phyloP scores from a whole-genome alignment of 495 filamentous ascomycete genomes.

The Talaromyces borbonicus region DNA sequence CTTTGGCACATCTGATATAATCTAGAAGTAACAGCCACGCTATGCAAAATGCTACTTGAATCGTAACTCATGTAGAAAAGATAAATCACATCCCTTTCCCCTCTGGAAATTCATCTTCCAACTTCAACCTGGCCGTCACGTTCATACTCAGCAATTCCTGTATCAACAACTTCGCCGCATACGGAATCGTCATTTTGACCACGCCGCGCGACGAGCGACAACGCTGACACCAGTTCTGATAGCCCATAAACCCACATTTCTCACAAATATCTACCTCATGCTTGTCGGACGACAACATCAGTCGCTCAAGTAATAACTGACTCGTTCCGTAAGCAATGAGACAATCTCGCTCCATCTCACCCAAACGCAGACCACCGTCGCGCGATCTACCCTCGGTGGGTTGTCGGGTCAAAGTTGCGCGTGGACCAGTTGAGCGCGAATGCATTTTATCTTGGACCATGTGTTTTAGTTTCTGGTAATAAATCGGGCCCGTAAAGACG shows the following conservation, averaged over 20 bases:
- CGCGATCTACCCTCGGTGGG: constrained; percentile 92
- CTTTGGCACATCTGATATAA: not conserved
- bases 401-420: constrained; percentile 86
- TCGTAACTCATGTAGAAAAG: not conserved
- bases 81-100: constrained; percentile 25
- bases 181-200: constrained; percentile 91
- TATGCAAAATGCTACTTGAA: constrained; percentile 6
- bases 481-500: constrained; percentile 97
- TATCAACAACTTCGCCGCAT: constrained; percentile 92
- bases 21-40: constrained; percentile 5
- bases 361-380: constrained; percentile 84
- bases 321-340: constrained; percentile 91
- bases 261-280: constrained; percentile 90
- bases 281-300: constrained; percentile 89
- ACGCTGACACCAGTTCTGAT: constrained; percentile 82
- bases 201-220: constrained; percentile 75
- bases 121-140: constrained; percentile 70
- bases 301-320: constrained; percentile 82
- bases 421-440: constrained; percentile 78
- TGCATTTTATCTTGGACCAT: constrained; percentile 99
- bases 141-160: constrained; percentile 99
- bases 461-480: constrained; percentile 99
- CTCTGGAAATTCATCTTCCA: constrained; percentile 86
- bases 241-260: constrained; percentile 87
- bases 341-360: constrained; percentile 99